Evolutionary conservation across 2,329 filamentous ascomycete genomes (phyloP), one percentile per base, ranked within the genome.

Genomic region (Curvularia hawaiiensis): DNA sequence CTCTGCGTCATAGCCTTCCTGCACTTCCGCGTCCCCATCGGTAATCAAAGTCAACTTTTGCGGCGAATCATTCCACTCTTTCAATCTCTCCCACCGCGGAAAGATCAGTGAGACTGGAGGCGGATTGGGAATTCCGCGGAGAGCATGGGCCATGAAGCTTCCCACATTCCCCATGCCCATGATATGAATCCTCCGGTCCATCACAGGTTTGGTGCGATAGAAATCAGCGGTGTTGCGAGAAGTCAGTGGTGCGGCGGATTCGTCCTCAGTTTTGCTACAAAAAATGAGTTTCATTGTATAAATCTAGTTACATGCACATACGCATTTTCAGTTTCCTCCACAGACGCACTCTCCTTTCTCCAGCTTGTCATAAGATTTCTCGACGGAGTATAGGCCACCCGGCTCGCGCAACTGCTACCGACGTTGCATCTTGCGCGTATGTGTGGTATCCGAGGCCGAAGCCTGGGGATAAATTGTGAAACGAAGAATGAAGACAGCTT

Each of bases 31-130:
- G 4, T 78, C 66, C n/a, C 73, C 77, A 46, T 82, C 75, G 14
- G 78, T 79, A 2, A 82, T 70, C 9, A 85, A 68, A 31, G 76
- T 77, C 40, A 87, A 72, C n/a, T 77, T 76, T 57, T 78, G 75
- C 10, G 56, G 50, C 16, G 70, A 71, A n/a, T 79, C 66, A 11
- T 78, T 72, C 84, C 85, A 88, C 11, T 74, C 68, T 14, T 76
- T 73, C 38, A 82, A 59, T 18, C 78, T 62, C 3, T 73, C 67
- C 35, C 75, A 74, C 35, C 80, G 82, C 69, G 92, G 90, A 35
- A 96, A 82, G n/a, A 97, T 83, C 6, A 97, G 82, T 0, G 91
- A 94, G 38, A 97, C 84, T 0, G 90, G 90, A 4, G 91, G 91
- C 3, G 84, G 82, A 20, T 84, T 77, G 8, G 82, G 79, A 9